These are phyloP conservation scores for Dicorynia guianensis DNA, from an alignment of 306 rosid species.

Conservation along the genomic window DNA sequence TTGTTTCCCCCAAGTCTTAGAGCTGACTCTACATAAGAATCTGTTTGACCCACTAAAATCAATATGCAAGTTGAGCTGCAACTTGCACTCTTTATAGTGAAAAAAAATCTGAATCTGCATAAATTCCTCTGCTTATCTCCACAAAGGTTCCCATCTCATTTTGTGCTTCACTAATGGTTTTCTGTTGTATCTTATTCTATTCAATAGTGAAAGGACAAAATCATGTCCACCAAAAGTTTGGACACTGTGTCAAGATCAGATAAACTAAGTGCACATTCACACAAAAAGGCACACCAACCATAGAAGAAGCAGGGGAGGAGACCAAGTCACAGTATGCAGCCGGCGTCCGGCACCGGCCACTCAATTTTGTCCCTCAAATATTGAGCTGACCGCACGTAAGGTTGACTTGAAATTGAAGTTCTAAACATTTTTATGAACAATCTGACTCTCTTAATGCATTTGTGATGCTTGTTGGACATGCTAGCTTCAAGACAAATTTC, in stretches of 20 bases:
- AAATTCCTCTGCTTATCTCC: constrained; percentile 16
- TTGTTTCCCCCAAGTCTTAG: constrained; percentile 8
- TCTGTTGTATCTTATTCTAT: constrained; percentile 1
- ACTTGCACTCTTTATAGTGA: constrained; percentile 41
- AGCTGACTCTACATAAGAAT: constrained; percentile 21
- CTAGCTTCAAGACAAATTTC: constrained; percentile 46
- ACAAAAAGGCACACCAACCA: constrained; percentile 3
- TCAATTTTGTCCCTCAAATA: constrained; percentile 28
- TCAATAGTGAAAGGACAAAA: not conserved
- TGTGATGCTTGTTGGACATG: constrained; percentile 36
- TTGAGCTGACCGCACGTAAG: constrained; percentile 15
- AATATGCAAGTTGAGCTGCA: constrained; percentile 37
- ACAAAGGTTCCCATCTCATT: constrained; percentile 23
- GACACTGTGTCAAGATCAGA: not conserved
- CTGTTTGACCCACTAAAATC: constrained; percentile 19
- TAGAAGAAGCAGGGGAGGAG: not conserved
- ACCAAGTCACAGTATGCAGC: constrained; percentile 20
- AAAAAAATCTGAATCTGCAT: constrained; percentile 30
- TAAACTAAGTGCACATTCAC: not conserved
- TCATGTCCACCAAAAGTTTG: constrained; percentile 26
- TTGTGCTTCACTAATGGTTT: not conserved
- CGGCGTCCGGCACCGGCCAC: constrained; percentile 29
- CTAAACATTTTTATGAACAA: constrained; percentile 31
- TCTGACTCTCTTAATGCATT: constrained; percentile 21
- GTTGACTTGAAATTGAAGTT: constrained; percentile 41